These are phyloP conservation scores for Meyerozyma smithsonii DNA, from an alignment of 1,139 yeast species.

Conservation along the genomic window DNA sequence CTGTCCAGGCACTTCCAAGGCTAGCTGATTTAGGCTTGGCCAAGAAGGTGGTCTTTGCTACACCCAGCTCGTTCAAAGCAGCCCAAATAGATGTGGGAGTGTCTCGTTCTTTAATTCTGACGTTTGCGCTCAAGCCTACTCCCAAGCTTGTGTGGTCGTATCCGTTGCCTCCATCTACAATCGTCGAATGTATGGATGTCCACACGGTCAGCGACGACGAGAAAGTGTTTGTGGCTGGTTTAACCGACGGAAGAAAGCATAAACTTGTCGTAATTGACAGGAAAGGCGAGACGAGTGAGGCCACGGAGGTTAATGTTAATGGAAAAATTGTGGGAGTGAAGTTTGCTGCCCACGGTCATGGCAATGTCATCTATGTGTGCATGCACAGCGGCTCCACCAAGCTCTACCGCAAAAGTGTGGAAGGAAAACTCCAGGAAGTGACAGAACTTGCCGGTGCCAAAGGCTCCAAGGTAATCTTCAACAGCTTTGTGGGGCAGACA, in stretches of 20 bases:
- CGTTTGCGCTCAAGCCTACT: constrained; percentile 71
- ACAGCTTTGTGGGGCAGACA: constrained; percentile 18
- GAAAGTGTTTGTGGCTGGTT: constrained; percentile 36
- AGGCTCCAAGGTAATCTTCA: constrained; percentile 15
- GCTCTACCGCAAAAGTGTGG: constrained; percentile 17
- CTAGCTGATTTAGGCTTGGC: constrained; percentile 31
- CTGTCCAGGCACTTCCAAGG: constrained; percentile 38
- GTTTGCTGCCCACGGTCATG: constrained; percentile 23
- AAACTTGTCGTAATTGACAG: constrained; percentile 35
- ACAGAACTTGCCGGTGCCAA: constrained; percentile 5
- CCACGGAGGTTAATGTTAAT: constrained; percentile 16
- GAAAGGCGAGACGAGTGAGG: constrained; percentile 17
- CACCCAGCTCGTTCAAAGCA: constrained; percentile 20
- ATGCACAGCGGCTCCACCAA: constrained; percentile 41
- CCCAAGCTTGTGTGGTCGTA: constrained; percentile 75
- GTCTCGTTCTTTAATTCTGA: constrained; percentile 71
- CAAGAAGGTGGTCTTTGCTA: constrained; percentile 30
- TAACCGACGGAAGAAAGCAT: constrained; percentile 43
- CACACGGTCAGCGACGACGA: constrained; percentile 14
- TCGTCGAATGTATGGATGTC: constrained; percentile 43
- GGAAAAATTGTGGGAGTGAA: constrained; percentile 31
- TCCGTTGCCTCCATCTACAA: constrained; percentile 60
- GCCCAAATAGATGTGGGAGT: constrained; percentile 55
- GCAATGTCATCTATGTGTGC: constrained; percentile 31
- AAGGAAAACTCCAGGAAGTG: constrained; percentile 7